Conservation (phyloP, 2,329 filamentous ascomycete species). For the Fusarium lyarnte region DNA sequence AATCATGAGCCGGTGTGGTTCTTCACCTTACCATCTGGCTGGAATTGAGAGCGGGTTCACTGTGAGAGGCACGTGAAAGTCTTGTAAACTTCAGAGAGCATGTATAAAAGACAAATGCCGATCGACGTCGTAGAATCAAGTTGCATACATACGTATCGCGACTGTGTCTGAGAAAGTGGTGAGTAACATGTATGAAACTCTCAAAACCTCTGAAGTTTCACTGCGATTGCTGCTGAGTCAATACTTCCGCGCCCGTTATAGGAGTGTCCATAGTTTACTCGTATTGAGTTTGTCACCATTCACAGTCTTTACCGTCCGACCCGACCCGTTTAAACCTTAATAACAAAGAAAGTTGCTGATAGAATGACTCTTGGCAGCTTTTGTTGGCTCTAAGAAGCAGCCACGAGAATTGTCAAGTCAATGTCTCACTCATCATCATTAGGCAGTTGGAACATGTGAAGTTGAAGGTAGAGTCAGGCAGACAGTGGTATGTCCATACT, state of each 20-base stretch:
- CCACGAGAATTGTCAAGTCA: background rate
- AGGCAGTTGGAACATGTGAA: background rate
- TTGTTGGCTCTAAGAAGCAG: background rate
- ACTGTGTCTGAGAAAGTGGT: background rate
- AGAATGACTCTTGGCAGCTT: background rate
- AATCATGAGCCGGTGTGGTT: constrained; percentile 26
- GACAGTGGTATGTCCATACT: background rate
- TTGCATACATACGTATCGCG: background rate
- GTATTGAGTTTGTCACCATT: background rate
- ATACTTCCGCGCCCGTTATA: background rate
- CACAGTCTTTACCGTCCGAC: background rate
- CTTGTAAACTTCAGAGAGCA: background rate
- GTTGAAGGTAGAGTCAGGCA: background rate
- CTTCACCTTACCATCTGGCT: constrained; percentile 28
- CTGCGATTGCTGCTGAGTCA: background rate
- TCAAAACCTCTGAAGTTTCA: constrained; percentile 1
- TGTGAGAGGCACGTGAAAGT: constrained; percentile 15
- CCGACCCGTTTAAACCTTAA: constrained; percentile 7
- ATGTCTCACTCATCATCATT: background rate
- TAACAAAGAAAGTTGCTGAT: background rate
- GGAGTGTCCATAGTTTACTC: background rate
- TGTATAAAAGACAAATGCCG: background rate
- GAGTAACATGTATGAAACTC: background rate
- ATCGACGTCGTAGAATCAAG: background rate
- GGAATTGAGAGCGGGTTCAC: constrained; percentile 15